Base-by-base conservation (phyloP, 371 early-diverging fungal genomes). In the Rhizomucor pusillus region DNA sequence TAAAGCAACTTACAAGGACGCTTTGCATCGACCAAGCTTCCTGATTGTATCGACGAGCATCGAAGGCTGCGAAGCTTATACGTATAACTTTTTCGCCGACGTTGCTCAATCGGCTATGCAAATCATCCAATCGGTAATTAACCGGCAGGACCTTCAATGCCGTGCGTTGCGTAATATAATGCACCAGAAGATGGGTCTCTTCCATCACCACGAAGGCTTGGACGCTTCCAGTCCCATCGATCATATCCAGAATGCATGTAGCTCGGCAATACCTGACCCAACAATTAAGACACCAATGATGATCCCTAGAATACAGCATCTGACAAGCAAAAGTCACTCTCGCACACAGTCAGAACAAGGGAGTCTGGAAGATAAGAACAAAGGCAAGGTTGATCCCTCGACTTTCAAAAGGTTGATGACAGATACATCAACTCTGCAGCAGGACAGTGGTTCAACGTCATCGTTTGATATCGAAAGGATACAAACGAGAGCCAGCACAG, bases 131-230 rank as follows among this genome's bases (percentile, higher is more conserved):
- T 62, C 63, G 18, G 64, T 60, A 18, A 43, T 67, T 0, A 52
- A 50, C 0, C 64, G 58, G n/a, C 68, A 71, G 53, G 74, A 71
- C 47, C 64, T 74, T 33, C 54, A 45, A 12, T 29, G 33, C 13
- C 54, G 54, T 4, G 35, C 45, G 44, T 25, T 53, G 11, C 72
- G 6, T 47, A 84, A 79, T 43, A 81, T 88, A 20, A 41, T 88
- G 6, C 72, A 84, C 49, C 88, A 88, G 57, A 88, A 88, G 47
- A 71, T 88, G 74, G 88, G 88, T 2, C 66, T 86, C 3, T 88
- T 88, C 55, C 75, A 82, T 44, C 86, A 87, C 52, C 29, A 29
- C 29, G 29, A 29, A 7, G 7, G 29, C 29, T 7, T 29, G 5
- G 7, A 29, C 29, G 7, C 3, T 29, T 5, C 7, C 29, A n/a